Evolutionary conservation across 1,139 yeast species (phyloP), one percentile per base, ranked within the genome.

Genomic region (Hansenula anomala): DNA sequence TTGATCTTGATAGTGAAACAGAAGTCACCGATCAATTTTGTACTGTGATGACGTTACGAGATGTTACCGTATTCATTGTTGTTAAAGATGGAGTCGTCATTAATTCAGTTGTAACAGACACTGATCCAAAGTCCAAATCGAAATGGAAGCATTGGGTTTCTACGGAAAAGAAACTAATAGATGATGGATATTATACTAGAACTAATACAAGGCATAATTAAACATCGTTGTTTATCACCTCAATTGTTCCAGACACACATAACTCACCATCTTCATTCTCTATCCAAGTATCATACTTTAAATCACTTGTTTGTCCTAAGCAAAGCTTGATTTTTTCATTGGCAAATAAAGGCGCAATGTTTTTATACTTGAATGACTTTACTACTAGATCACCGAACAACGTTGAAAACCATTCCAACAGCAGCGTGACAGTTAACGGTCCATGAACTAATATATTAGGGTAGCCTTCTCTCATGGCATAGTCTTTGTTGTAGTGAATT

Each of bases 401-500:
- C 2, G 48, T 40, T 3, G 42, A 38, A 2, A 51, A 43, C 67
- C 60, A 80, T 41, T 74, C 72, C 32, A 85, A 55, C 15, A 76
- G 47, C 32, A 85, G 48, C 3, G 84, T 78, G 1, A 85, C 73
- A 46, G 83, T 66, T 36, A 89, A 65, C 0, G 97, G 97, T 0
- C 96, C 98, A 33, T 86, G 96, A 0, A 84, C 82, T 0, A 92
- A 63, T 1, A 80, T 56, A 29, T 68, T 68, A 0, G 81, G 78
- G 36, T 87, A 73, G 0, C 75, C 71, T 52, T 92, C 97, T 0
- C 56, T 40, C 6, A 46, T 55, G 20, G 85, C 69, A 54, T 86
- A 86, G 1, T 49, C 51, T 3, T 61, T 60, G 53, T 86, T 86
- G 56, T 78, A 78, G 58, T 92, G 98, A 32, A 92, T 86, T 41